phyloP scores from a whole-genome alignment of 2,329 filamentous ascomycete species.

The Tetracladium maxilliforme region DNA sequence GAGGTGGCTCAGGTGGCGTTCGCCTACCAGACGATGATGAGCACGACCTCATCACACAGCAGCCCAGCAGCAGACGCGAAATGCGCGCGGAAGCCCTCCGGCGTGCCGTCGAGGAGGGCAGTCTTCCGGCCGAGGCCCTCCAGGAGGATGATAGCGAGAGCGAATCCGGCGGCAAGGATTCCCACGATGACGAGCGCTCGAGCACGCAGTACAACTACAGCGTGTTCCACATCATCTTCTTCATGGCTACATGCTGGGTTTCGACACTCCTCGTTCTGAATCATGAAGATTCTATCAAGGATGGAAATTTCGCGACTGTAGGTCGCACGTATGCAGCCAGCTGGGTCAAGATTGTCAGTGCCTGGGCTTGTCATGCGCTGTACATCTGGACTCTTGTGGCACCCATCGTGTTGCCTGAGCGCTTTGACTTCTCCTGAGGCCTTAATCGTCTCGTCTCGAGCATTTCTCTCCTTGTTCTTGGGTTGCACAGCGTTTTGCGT shows the following conservation, averaged over 20 bases:
- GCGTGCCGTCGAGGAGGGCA: conserved; percentile 82
- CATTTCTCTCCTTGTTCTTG: no score
- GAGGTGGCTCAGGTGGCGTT: conserved; percentile 44
- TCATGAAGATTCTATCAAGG: conserved; percentile 46
- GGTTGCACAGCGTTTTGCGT: no score
- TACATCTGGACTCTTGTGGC: conserved; percentile 90
- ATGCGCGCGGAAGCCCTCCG: conserved; percentile 89
- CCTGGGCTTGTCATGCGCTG: conserved; percentile 91
- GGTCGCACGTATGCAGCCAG: conserved; percentile 93
- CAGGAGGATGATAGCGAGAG: conserved; percentile 57
- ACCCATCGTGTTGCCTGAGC: conserved; percentile 70
- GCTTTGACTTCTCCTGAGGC: conserved; percentile 59
- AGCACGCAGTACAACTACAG: conserved; percentile 93
- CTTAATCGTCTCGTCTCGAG: no score
- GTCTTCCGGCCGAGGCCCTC: conserved; percentile 78
- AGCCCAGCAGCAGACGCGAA: conserved; percentile 66
- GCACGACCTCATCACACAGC: conserved; percentile 76
- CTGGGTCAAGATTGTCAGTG: conserved; percentile 97
- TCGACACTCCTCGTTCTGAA: conserved; percentile 79
- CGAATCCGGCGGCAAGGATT: conserved; percentile 38
- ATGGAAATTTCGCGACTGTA: conserved; percentile 74
- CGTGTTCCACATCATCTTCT: conserved; percentile 95
- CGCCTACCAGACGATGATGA: conserved; percentile 58
- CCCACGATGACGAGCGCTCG: conserved; percentile 75
- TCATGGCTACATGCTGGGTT: conserved; percentile 91